phyloP scores from a whole-genome alignment of 177 flowering plant genomes.

The Vitis hybrid region DNA sequence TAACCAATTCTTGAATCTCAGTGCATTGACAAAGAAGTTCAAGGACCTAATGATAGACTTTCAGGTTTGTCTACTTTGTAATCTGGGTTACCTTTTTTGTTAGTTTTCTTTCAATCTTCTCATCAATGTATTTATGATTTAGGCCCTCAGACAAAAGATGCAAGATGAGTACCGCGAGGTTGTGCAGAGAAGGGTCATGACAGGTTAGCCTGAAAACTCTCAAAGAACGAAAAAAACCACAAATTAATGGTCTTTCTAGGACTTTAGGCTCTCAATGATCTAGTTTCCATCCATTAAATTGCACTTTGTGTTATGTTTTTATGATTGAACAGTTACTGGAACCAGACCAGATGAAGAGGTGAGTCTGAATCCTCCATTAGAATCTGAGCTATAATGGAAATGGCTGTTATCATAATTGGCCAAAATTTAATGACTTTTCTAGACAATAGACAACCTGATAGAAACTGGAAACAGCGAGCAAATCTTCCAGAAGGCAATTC shows the following conservation, averaged over 20 bases:
- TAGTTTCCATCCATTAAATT: neutral
- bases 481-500: conserved; percentile 77
- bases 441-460: conserved; percentile 77
- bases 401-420: conserved; percentile 12
- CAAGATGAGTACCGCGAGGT: conserved; percentile 84
- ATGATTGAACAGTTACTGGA: conserved; percentile 59
- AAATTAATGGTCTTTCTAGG: too few relatives aligned
- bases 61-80: conserved; percentile 53
- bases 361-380: conserved; percentile 19
- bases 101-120: conserved; percentile 6
- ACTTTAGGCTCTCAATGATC: neutral
- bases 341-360: conserved; percentile 81
- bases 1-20: conserved; percentile 23
- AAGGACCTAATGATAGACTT: conserved; percentile 70
- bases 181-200: conserved; percentile 76
- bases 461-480: conserved; percentile 88
- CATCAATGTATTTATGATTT: conserved; percentile 19
- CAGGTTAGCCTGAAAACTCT: conserved; percentile 45
- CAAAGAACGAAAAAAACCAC: too few relatives aligned
- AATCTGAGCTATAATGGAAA: neutral
- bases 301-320: neutral
- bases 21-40: conserved; percentile 68
- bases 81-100: neutral
- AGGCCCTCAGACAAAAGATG: conserved; percentile 73
- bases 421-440: conserved; percentile 7